Conservation (phyloP, 1,284 basidiomycete genomes). For the Psilocybe mexicana region DNA sequence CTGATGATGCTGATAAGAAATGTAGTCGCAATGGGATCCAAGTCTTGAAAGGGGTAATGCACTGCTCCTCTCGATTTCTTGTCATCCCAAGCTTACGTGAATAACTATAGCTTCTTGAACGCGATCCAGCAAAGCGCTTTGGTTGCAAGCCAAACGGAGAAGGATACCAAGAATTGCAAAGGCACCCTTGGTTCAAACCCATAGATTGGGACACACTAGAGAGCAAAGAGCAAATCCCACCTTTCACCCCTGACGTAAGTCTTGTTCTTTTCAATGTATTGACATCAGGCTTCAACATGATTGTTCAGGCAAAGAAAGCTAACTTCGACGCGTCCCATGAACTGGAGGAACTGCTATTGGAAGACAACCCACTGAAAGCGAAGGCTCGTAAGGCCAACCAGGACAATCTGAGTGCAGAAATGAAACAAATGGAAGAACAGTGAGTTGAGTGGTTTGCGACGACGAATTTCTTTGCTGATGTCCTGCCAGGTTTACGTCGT, state of each 20-base stretch:
- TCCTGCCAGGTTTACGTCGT: slow-evolving; percentile 66
- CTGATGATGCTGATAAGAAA: slow-evolving; percentile 73
- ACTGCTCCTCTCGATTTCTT: slow-evolving; percentile 7
- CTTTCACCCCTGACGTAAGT: slow-evolving; percentile 90
- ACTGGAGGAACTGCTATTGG: slow-evolving; percentile 91
- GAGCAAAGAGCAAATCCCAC: slow-evolving; percentile 77
- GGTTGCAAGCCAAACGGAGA: slow-evolving; percentile 82
- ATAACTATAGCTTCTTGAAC: slow-evolving; percentile 71
- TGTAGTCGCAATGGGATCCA: slow-evolving; percentile 68
- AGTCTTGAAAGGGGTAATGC: slow-evolving; percentile 65
- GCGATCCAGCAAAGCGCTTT: slow-evolving; percentile 80
- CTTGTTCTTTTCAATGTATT: slow-evolving; percentile 1
- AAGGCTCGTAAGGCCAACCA: slow-evolving; percentile 90
- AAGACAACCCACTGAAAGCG: slow-evolving; percentile 97
- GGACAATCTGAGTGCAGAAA: slow-evolving; percentile 86
- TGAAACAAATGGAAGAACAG: slow-evolving; percentile 99
- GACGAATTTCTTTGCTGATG: slow-evolving; percentile 1
- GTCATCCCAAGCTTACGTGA: slow-evolving; percentile 6
- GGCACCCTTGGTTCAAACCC: slow-evolving; percentile 84
- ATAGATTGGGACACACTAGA: slow-evolving; percentile 90
- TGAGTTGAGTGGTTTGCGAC: slow-evolving; percentile 42
- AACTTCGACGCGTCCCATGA: slow-evolving; percentile 99
- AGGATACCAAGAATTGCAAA: slow-evolving; percentile 75
- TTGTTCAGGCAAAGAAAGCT: slow-evolving; percentile 85
- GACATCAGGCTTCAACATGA: slow-evolving; percentile 1